These are phyloP conservation scores for Erythrophleum fordii DNA, from an alignment of 306 rosid genomes.

Conservation along the genomic window DNA sequence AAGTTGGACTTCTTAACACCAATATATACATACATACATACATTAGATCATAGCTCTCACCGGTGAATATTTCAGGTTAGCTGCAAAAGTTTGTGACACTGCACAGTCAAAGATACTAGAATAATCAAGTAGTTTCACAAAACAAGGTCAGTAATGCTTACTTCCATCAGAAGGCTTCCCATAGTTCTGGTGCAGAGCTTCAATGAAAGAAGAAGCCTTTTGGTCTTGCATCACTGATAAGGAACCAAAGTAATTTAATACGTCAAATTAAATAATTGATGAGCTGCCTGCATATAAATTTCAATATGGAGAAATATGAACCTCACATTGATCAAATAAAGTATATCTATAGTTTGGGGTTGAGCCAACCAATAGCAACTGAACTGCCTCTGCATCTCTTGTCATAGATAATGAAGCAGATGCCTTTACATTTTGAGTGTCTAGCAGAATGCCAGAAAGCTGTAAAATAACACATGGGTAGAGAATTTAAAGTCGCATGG, in stretches of 20 bases:
- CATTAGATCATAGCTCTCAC: background rate
- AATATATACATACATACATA: background rate
- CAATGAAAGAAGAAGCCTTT: conserved; percentile 55
- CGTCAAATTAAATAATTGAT: conserved; percentile 10
- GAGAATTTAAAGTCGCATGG: conserved; percentile 22
- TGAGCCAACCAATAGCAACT: conserved; percentile 77
- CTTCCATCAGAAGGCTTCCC: conserved; percentile 61
- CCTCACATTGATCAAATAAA: conserved; percentile 72
- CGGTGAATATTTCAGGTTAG: background rate
- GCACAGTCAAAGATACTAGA: background rate
- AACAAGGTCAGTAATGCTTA: conserved; percentile 41
- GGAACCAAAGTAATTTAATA: conserved; percentile 36
- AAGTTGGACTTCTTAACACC: background rate
- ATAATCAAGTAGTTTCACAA: background rate
- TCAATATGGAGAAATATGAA: conserved; percentile 26
- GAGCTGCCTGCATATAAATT: conserved; percentile 25
- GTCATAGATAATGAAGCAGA: conserved; percentile 66
- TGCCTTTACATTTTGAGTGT: conserved; percentile 73
- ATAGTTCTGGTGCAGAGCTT: conserved; percentile 64
- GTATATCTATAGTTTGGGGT: conserved; percentile 66
- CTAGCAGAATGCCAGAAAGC: conserved; percentile 88
- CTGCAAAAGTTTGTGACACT: background rate
- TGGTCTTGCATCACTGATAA: conserved; percentile 72
- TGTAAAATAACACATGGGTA: conserved; percentile 41
- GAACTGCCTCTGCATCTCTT: conserved; percentile 93